phyloP scores from a whole-genome alignment of 805 yeast genomes.

The Kluyveromyces siamensis region DNA sequence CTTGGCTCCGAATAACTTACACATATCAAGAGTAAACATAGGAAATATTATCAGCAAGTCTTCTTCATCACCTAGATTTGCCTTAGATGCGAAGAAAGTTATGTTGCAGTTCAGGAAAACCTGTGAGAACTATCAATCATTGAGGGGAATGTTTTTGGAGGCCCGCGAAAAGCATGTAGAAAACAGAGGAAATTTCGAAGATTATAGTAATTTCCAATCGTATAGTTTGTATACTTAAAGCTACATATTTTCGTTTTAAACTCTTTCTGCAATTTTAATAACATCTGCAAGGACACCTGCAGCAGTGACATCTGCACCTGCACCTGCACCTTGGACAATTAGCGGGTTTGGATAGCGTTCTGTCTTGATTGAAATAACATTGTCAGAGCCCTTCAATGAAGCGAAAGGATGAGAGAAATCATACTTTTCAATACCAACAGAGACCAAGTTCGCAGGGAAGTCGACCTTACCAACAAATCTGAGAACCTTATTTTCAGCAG shows the following conservation, averaged over 20 bases:
- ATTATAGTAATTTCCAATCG: neutral
- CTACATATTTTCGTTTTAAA: conserved; percentile 21
- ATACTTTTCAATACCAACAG: conserved; percentile 85
- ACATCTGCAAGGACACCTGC: conserved; percentile 93
- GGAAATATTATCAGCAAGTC: conserved; percentile 26
- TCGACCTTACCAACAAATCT: conserved; percentile 93
- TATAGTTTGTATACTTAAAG: neutral
- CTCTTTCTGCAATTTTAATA: conserved; percentile 83
- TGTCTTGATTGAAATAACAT: conserved; percentile 85
- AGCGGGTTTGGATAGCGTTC: conserved; percentile 90
- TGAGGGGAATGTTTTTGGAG: conserved; percentile 47
- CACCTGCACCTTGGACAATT: conserved; percentile 96
- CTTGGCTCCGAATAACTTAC: conserved; percentile 81
- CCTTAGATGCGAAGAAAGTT: conserved; percentile 61
- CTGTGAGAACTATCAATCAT: conserved; percentile 43
- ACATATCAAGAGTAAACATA: conserved; percentile 63
- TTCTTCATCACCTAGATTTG: conserved; percentile 25
- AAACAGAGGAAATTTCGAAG: conserved; percentile 26
- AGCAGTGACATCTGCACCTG: conserved; percentile 72
- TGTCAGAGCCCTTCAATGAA: conserved; percentile 89
- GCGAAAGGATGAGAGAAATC: conserved; percentile 92
- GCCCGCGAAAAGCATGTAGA: conserved; percentile 43
- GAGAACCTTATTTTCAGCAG: conserved; percentile 73
- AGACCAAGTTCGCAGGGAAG: conserved; percentile 53
- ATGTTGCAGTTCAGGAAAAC: conserved; percentile 59